Conservation (phyloP, 108 stramenopile species). For the Nannochloropsis salina region DNA sequence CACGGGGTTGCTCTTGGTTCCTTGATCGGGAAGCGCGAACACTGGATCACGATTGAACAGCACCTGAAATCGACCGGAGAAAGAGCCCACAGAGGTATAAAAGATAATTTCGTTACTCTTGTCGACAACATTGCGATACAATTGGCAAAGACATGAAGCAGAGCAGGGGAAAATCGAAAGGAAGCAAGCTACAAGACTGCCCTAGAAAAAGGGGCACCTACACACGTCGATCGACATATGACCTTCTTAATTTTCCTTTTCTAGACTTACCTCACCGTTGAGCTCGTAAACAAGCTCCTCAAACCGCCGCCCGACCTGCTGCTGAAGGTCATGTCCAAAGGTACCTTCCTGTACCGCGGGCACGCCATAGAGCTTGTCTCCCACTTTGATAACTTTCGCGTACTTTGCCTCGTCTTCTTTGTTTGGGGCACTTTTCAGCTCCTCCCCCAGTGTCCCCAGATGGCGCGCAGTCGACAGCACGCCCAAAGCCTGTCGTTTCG, state of each 20-base stretch:
- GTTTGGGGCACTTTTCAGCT: not conserved
- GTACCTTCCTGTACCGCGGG: slow-evolving; percentile 3
- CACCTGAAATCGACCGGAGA: not conserved
- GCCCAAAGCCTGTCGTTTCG: not conserved
- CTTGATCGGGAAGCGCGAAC: not conserved
- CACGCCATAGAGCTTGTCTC: slow-evolving; percentile 19
- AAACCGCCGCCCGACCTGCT: slow-evolving; percentile 11
- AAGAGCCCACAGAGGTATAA: not conserved
- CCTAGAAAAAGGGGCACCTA: too few relatives aligned
- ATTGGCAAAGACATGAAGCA: not conserved
- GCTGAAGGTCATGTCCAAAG: slow-evolving; percentile 7
- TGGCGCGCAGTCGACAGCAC: not conserved
- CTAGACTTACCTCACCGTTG: slow-evolving; percentile 2
- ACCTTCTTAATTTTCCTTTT: not conserved
- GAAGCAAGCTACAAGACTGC: too few relatives aligned
- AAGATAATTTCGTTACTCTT: not conserved
- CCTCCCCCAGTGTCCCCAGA: not conserved
- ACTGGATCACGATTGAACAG: not conserved
- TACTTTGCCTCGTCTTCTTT: slow-evolving; percentile 6
- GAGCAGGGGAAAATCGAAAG: too few relatives aligned
- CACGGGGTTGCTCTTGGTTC: slow-evolving; percentile 9
- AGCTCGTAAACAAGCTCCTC: not conserved
- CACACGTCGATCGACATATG: too few relatives aligned
- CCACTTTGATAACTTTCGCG: slow-evolving; percentile 12
- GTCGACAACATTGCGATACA: not conserved